Base-by-base conservation (phyloP, 257 asterid genomes). In the Solanum etuberosum region DNA sequence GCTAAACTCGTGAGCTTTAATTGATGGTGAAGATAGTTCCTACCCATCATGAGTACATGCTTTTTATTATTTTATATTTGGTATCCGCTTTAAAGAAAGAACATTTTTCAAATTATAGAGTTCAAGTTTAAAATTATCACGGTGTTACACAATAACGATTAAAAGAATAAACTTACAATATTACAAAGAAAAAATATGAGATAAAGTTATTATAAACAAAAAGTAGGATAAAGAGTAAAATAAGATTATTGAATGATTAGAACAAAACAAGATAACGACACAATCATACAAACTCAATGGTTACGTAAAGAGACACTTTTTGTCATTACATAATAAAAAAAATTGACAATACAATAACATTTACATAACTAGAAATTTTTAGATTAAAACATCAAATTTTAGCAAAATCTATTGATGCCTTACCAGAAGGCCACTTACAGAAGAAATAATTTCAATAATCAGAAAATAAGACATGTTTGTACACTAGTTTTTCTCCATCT, bases 371-470 rank as follows among this genome's bases (percentile, higher is more conserved):
- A 31, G 73, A 27, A 27, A 65, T 65, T 27, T 65, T 32, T 65
- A 27, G 14, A 65, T 65, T 65, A 27, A 65, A 65, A 32, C 29
- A n/a, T 92, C 89, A 91, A 9, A 91, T 71, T 87, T 86, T 90
- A 7, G 91, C 93, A 86, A 54, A 91, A 34, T 93, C 92, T 34
- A 92, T 78, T 3, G 94, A 86, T 38, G 85, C 83, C 86, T 91
- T 91, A 16, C 93, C 92, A 83, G 91, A 91, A 63, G 90, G 91
- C 15, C 90, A 90, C 70, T 90, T 92, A 73, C 92, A 48, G 42
- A 91, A 90, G 87, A 93, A 93, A 89, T 92, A 78, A 63, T 89
- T 87, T 89, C 92, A 92, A 77, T 92, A 93, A 83, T 93, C 94
- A 0, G 90, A 87, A 89, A 80, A 90, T 21, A 87, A 35, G 37